Evolutionary conservation across 140 eudicot genomes (phyloP).

Genomic region (Senecio squalidus): DNA sequence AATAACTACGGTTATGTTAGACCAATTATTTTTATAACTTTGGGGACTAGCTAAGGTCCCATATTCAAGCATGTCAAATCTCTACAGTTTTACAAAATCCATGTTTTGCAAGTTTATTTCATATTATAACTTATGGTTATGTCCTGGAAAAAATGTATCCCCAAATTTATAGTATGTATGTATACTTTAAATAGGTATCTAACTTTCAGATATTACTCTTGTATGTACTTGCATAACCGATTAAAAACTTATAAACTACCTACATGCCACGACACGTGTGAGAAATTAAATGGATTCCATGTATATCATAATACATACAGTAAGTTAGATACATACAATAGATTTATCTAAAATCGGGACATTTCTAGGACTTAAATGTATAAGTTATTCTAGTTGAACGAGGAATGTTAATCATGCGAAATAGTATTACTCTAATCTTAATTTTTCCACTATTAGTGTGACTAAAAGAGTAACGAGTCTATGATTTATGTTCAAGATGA

Average conservation of each 20-base stretch:
- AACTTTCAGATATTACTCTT: background rate
- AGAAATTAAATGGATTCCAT: no score
- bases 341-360: no score
- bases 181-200: background rate
- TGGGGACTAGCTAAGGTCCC: background rate
- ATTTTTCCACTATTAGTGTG: background rate
- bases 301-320: no score
- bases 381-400: no score
- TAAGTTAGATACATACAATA: no score
- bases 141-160: background rate
- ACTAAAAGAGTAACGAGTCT: background rate
- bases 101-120: background rate
- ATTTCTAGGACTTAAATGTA: no score
- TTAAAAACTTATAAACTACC: no score
- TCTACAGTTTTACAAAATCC: background rate
- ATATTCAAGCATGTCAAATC: background rate
- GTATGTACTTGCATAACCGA: no score
- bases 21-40: background rate
- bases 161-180: constrained; percentile 3
- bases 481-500: background rate
- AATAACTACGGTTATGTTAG: no score
- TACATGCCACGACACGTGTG: no score
- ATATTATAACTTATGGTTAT: no score
- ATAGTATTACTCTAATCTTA: background rate
- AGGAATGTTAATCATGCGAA: no score